Conservation (phyloP, 2,329 filamentous ascomycete species). For the Alternaria solani region DNA sequence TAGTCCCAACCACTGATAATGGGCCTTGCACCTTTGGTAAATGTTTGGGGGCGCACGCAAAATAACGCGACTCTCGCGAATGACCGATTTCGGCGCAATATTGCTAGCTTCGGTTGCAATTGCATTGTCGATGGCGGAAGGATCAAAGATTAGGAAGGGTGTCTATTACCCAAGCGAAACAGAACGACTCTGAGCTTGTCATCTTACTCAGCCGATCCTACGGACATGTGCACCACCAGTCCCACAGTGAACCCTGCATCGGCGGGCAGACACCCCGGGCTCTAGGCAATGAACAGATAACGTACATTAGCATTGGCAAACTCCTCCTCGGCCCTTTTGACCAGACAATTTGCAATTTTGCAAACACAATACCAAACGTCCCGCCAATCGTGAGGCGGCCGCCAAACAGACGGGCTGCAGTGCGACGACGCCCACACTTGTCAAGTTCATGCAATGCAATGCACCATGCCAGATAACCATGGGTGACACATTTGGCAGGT, state of each 20-base stretch:
- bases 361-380: constrained; percentile 2
- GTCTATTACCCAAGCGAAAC: constrained; percentile 2
- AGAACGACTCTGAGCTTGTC: constrained; percentile 1
- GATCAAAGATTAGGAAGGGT: constrained; percentile 12
- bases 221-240: not conserved
- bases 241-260: constrained; percentile 5
- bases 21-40: not conserved
- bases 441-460: constrained; percentile 12
- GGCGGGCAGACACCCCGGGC: not conserved
- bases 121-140: not conserved
- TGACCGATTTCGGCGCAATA: not conserved
- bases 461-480: constrained; percentile 6
- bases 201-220: constrained; percentile 6
- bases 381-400: constrained; percentile 6
- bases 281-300: constrained; percentile 6
- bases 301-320: not conserved
- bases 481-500: constrained; percentile 5
- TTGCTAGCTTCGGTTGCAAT: not conserved
- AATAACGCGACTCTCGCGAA: not conserved
- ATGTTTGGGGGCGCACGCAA: not conserved
- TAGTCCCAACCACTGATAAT: constrained; percentile 1
- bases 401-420: constrained; percentile 1
- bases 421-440: constrained; percentile 4
- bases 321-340: constrained; percentile 8
- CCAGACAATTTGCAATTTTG: constrained; percentile 2